Percentiles rank a stretch among this genome's conserved stretches.
These are phyloP conservation scores for Suhomyces atakaporum DNA, from an alignment of 1,139 yeast genomes.

Conservation along the genomic window DNA sequence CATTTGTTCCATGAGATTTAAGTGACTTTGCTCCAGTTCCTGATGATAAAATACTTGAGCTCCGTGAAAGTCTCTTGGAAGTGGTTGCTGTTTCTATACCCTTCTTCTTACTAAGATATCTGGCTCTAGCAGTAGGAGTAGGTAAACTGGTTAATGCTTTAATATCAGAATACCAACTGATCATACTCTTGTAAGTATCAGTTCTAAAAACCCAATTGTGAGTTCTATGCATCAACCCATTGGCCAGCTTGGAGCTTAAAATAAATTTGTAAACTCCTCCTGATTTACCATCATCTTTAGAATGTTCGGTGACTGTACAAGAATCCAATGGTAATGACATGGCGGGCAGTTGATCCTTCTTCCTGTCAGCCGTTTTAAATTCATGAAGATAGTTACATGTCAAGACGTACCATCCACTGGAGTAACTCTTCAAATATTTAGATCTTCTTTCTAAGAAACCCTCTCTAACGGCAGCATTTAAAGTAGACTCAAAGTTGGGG, in stretches of 20 bases:
- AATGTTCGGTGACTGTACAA: conserved; percentile 80
- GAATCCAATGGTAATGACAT: conserved; percentile 83
- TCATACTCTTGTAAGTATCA: conserved; percentile 74
- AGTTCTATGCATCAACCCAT: conserved; percentile 67
- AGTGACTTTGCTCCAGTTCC: conserved; percentile 26
- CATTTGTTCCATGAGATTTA: conserved; percentile 26
- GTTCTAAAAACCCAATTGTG: conserved; percentile 95
- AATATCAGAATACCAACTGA: conserved; percentile 81
- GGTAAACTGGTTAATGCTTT: conserved; percentile 62
- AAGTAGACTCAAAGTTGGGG: conserved; percentile 67
- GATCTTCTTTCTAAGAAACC: conserved; percentile 89
- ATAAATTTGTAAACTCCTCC: conserved; percentile 76
- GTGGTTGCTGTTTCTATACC: conserved; percentile 12
- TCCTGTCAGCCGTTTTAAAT: conserved; percentile 80
- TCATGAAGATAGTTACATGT: conserved; percentile 90
- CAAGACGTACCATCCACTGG: conserved; percentile 87
- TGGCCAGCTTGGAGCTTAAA: conserved; percentile 67
- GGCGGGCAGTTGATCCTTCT: conserved; percentile 81
- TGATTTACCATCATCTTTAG: conserved; percentile 63
- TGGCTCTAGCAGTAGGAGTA: conserved; percentile 53
- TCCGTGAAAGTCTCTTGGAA: conserved; percentile 27
- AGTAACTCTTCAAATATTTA: conserved; percentile 84
- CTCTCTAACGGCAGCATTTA: conserved; percentile 70
- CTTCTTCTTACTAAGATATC: conserved; percentile 22
- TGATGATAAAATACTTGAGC: conserved; percentile 31